phyloP scores from a whole-genome alignment of 495 filamentous ascomycete species.

The Xylaria grammica region DNA sequence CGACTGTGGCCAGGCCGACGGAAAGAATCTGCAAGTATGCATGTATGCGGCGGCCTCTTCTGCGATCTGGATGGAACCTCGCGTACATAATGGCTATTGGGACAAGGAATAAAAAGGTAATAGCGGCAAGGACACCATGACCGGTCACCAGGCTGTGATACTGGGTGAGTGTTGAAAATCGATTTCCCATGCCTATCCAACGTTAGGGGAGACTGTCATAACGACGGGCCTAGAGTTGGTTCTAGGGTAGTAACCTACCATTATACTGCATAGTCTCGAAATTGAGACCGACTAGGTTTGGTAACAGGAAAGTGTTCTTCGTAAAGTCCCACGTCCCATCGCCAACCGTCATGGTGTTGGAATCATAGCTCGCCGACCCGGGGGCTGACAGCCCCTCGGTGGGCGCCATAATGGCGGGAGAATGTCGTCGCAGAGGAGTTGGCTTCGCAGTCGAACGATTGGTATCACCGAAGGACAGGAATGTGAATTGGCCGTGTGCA shows the following conservation, averaged over 20 bases:
- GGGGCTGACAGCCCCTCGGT: slow-evolving; percentile 67
- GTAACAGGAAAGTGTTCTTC: slow-evolving; percentile 85
- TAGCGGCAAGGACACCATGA: slow-evolving; percentile 84
- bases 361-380: slow-evolving; percentile 82
- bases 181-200: slow-evolving; percentile 82
- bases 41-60: slow-evolving; percentile 73
- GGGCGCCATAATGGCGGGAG: slow-evolving; percentile 55
- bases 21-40: slow-evolving; percentile 87
- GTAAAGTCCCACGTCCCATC: slow-evolving; percentile 90
- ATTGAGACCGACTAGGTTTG: slow-evolving; percentile 84
- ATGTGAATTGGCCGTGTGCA: background rate
- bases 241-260: slow-evolving; percentile 60
- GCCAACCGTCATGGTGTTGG: slow-evolving; percentile 82
- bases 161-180: slow-evolving; percentile 73
- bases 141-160: slow-evolving; percentile 82
- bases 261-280: slow-evolving; percentile 96
- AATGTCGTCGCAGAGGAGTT: slow-evolving; percentile 20
- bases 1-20: slow-evolving; percentile 69
- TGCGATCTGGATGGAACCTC: slow-evolving; percentile 70
- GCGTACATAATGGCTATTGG: slow-evolving; percentile 78
- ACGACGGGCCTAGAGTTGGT: background rate
- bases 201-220: slow-evolving; percentile 25
- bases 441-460: background rate
- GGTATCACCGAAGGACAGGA: slow-evolving; percentile 15
- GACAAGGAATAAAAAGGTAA: slow-evolving; percentile 85